Evolutionary conservation across 2,329 filamentous ascomycete genomes (phyloP), one percentile per base, ranked within the genome.

Genomic region (Trichoderma endophyticum): DNA sequence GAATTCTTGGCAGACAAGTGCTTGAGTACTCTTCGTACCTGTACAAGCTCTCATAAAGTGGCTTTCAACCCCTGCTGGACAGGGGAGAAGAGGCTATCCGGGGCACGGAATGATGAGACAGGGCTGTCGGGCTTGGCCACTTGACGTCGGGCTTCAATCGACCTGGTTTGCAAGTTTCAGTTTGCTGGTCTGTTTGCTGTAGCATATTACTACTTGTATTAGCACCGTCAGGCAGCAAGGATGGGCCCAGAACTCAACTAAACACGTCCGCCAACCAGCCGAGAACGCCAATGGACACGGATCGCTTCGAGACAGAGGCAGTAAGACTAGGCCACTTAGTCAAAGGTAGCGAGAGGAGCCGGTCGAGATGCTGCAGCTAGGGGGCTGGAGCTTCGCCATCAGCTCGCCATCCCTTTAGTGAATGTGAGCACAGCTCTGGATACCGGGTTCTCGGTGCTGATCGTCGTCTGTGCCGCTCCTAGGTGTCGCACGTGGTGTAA

Each of bases 401-500:
- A 34, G 26, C 28, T n/a, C 12, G 1, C 30, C 2, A 32, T 34
- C 57, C 24, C 15, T 60, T 32, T 60, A 6, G 21, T 54, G 51
- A 67, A 11, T 24, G n/a, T 30, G 34, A 32, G 51, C 24, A 36
- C 24, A 30, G 8, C 51, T 21, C 51, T 59, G 51, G 24, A 59
- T 67, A 59, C 64, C 64, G 51, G 64, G 64, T 67, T 67, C 11
- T 26, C 32, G 64, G 64, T 43, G 64, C 51, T 67, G 64, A 67
- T 67, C 32, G 34, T 21, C 64, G 11, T 14, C 51, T 43, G 32
- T 67, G 15, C 51, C 34, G 24, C 18, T 32, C 51, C 39, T 54
- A 15, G 32, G 64, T 21, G 30, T 66, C 36, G 54, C 34, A 59
- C 51, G 34, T 67, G 64, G 51, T 67, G 26, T 26, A 26, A 67